Evolutionary conservation across 345 rosid species (phyloP).

Genomic region (Garcia nutans): DNA sequence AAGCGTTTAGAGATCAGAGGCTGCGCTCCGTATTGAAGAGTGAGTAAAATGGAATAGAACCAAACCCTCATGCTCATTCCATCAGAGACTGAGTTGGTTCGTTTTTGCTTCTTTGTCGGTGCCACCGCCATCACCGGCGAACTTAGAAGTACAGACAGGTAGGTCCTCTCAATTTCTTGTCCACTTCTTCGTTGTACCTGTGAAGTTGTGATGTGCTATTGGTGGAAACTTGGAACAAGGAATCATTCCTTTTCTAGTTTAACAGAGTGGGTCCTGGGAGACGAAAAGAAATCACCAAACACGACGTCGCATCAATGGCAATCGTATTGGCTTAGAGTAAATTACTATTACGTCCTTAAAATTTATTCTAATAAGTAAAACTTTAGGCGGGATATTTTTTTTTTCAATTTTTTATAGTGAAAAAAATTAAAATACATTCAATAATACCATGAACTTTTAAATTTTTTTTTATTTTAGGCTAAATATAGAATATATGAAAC

Average conservation of each 20-base stretch:
- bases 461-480: no score
- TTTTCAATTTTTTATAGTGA: no score
- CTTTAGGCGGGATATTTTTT: no score
- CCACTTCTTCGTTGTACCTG: not conserved
- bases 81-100: constrained; percentile 10
- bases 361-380: no score
- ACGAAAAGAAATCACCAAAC: not conserved
- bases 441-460: no score
- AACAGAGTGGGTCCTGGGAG: not conserved
- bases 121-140: constrained; percentile 43
- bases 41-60: constrained; percentile 68
- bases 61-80: constrained; percentile 47
- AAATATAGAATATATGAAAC: no score
- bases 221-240: not conserved
- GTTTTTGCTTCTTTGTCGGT: constrained; percentile 31
- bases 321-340: no score
- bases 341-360: no score
- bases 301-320: not conserved
- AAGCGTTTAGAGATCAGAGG: constrained; percentile 93
- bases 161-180: not conserved
- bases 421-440: no score
- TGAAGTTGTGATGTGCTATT: not conserved
- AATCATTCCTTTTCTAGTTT: not conserved
- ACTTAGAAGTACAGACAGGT: not conserved
- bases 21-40: constrained; percentile 91